phyloP scores from a whole-genome alignment of 768 basidiomycete genomes.

The Suillus brevipes region DNA sequence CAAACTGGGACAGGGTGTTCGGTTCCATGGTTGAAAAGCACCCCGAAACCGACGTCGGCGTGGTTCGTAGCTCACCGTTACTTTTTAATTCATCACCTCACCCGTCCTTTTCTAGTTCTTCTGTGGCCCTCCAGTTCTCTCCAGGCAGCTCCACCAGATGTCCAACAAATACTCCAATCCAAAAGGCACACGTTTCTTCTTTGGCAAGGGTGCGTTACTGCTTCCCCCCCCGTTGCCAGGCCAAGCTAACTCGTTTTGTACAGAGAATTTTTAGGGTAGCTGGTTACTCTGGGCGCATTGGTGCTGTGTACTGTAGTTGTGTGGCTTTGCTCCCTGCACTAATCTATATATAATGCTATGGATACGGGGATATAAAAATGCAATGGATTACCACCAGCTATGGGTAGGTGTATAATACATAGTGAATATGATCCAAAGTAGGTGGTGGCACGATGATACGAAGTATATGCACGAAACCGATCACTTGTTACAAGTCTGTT shows the following conservation, averaged over 20 bases:
- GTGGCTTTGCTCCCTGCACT: not conserved
- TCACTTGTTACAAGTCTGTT: not conserved
- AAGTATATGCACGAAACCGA: not conserved
- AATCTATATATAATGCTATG: not conserved
- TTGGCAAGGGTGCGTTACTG: conserved; percentile 70
- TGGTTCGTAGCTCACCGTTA: conserved; percentile 42
- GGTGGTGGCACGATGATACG: too few relatives aligned
- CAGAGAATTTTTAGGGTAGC: conserved; percentile 23
- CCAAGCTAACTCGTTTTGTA: not conserved
- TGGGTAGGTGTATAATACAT: not conserved
- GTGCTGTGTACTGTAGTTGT: not conserved
- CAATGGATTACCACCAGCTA: not conserved
- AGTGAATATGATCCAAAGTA: not conserved
- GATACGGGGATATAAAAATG: not conserved
- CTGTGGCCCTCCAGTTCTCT: conserved; percentile 79
- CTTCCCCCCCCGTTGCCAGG: not conserved
- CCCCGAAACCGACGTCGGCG: conserved; percentile 85
- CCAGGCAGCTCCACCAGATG: conserved; percentile 71
- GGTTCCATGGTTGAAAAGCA: conserved; percentile 77
- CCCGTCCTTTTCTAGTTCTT: conserved; percentile 60
- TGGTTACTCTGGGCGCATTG: not conserved
- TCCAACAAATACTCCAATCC: conserved; percentile 84
- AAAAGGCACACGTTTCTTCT: conserved; percentile 83
- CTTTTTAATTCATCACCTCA: not conserved
- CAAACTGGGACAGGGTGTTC: conserved; percentile 82